Evolutionary conservation across 2,329 filamentous ascomycete genomes (phyloP).

Genomic region (Alternaria triticimaculans): DNA sequence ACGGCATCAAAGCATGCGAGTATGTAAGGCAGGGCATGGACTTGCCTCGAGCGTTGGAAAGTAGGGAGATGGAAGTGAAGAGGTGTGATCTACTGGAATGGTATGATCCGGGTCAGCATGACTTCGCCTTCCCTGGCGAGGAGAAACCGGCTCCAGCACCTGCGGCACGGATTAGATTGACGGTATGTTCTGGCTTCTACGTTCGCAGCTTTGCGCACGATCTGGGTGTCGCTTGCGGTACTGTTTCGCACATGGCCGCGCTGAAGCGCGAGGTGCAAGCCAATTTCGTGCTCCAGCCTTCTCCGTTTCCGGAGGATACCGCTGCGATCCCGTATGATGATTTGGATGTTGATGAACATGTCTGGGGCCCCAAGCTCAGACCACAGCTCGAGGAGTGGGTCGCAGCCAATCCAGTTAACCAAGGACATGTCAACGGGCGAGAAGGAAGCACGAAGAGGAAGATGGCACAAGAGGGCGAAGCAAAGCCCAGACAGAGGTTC

Average conservation of each 20-base stretch:
- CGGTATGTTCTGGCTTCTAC: slow-evolving; percentile 41
- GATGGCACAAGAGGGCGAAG: slow-evolving; percentile 15
- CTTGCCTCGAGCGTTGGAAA: slow-evolving; percentile 34
- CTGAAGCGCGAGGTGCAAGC: slow-evolving; percentile 36
- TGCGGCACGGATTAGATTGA: slow-evolving; percentile 30
- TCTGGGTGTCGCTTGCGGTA: slow-evolving; percentile 33
- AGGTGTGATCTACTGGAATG: slow-evolving; percentile 38
- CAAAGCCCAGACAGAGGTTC: slow-evolving; percentile 32
- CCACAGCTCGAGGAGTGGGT: slow-evolving; percentile 34
- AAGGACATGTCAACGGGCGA: slow-evolving; percentile 29
- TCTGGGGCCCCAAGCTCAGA: slow-evolving; percentile 30
- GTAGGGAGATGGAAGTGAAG: slow-evolving; percentile 35
- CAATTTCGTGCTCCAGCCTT: slow-evolving; percentile 8
- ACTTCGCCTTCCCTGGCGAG: slow-evolving; percentile 19
- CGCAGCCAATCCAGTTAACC: slow-evolving; percentile 19
- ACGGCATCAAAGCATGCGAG: slow-evolving; percentile 40
- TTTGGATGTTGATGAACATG: slow-evolving; percentile 29
- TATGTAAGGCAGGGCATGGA: slow-evolving; percentile 34
- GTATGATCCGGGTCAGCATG: slow-evolving; percentile 26
- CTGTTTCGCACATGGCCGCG: slow-evolving; percentile 32
- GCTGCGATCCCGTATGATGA: slow-evolving; percentile 19
- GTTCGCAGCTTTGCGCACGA: slow-evolving; percentile 44
- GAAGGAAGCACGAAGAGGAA: slow-evolving; percentile 20
- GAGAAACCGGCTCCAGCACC: slow-evolving; percentile 18
- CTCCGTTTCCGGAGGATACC: neutral